phyloP scores from a whole-genome alignment of 345 rosid species.

The Garcia nutans region DNA sequence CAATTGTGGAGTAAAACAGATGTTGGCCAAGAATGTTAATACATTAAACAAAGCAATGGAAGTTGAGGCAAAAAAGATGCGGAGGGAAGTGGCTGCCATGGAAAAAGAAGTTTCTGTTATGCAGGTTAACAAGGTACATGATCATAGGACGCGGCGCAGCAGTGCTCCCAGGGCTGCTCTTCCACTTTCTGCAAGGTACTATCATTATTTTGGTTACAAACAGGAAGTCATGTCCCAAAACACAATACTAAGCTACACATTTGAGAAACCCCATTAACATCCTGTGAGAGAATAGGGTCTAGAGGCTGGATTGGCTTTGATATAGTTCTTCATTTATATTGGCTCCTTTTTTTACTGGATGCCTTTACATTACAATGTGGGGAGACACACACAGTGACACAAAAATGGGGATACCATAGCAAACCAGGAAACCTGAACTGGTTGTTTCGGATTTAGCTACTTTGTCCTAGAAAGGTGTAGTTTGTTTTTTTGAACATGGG shows the following conservation, averaged over 20 bases:
- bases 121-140: constrained; percentile 34
- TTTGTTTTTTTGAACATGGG: too few species aligned
- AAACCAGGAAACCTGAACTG: too few species aligned
- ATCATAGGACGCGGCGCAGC: constrained; percentile 31
- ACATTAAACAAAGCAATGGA: constrained; percentile 47
- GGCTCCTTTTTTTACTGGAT: neutral
- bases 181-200: constrained; percentile 37
- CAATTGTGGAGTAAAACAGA: constrained; percentile 18
- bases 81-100: constrained; percentile 45
- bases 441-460: too few species aligned
- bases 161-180: constrained; percentile 40
- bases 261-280: neutral
- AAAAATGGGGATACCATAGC: too few species aligned
- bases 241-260: neutral
- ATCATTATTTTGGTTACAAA: neutral
- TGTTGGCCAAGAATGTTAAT: constrained; percentile 50
- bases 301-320: neutral
- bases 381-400: neutral
- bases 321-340: neutral
- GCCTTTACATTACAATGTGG: neutral
- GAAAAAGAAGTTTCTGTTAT: constrained; percentile 45
- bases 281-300: neutral
- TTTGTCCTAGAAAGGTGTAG: too few species aligned
- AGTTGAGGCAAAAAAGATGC: constrained; percentile 44
- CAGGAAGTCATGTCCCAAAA: neutral